These are phyloP conservation scores for Rhodosporidiobolus sp. DNA, from an alignment of 768 basidiomycete genomes.

Conservation along the genomic window DNA sequence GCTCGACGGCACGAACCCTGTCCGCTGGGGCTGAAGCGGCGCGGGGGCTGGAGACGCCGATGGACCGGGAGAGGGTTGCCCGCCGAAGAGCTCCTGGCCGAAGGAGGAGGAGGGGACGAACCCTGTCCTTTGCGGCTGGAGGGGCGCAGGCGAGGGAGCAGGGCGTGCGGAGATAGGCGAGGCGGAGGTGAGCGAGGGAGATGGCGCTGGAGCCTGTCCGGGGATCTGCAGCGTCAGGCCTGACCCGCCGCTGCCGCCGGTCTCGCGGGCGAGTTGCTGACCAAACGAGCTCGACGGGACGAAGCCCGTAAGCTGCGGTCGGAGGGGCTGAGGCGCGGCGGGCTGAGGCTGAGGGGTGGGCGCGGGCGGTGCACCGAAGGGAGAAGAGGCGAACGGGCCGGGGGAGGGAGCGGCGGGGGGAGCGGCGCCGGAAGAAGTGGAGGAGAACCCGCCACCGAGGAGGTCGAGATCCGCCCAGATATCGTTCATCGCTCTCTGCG, in stretches of 20 bases:
- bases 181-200: not conserved
- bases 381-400: slow-evolving; percentile 3
- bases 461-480: slow-evolving; percentile 35
- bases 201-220: not conserved
- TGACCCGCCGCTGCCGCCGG: not conserved
- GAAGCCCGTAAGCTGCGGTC: slow-evolving; percentile 41
- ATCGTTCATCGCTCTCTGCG: slow-evolving; percentile 1
- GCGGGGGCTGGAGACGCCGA: not conserved
- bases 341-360: slow-evolving; percentile 5
- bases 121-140: slow-evolving; percentile 18
- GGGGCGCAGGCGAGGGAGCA: not conserved
- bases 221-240: not conserved
- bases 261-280: slow-evolving; percentile 18
- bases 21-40: slow-evolving; percentile 15
- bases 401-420: slow-evolving; percentile 2
- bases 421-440: not conserved
- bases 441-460: not conserved
- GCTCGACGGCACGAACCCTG: slow-evolving; percentile 6
- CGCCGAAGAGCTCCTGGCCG: slow-evolving; percentile 3
- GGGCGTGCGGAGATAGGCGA: not conserved
- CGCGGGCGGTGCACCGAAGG: slow-evolving; percentile 22
- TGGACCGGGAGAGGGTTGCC: not conserved
- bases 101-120: slow-evolving; percentile 22
- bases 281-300: slow-evolving; percentile 34
- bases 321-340: slow-evolving; percentile 39